phyloP scores from a whole-genome alignment of 2,329 filamentous ascomycete genomes.

The Xylariaceae sp. region DNA sequence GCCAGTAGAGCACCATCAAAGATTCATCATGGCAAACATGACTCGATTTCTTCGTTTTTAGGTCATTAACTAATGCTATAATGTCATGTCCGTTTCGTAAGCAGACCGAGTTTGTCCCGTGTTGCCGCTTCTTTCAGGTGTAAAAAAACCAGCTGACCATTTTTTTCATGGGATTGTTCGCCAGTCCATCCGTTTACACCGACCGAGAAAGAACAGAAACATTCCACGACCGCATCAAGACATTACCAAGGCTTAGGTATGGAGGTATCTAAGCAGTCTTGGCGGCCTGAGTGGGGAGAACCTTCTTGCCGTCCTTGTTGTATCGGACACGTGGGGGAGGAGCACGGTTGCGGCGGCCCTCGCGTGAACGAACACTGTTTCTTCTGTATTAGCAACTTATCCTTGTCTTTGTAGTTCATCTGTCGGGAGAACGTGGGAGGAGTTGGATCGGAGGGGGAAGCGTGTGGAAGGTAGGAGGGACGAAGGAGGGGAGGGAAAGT shows the following conservation, averaged over 20 bases:
- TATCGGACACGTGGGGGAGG: conserved; percentile 95
- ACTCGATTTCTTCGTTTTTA: conserved; percentile 27
- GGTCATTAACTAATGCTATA: conserved; percentile 33
- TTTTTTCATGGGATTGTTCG: no score
- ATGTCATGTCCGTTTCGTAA: no score
- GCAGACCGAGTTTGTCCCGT: no score
- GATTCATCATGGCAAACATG: conserved; percentile 18
- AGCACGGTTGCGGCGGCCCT: conserved; percentile 97
- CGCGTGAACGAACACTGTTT: conserved; percentile 87
- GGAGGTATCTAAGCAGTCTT: conserved; percentile 50
- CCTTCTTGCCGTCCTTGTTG: conserved; percentile 99
- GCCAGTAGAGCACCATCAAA: no score
- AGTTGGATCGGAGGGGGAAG: conserved; percentile 14
- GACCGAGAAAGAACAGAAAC: conserved; percentile 25
- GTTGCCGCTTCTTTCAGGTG: no score
- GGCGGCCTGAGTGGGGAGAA: conserved; percentile 77
- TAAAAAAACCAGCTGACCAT: no score
- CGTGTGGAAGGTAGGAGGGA: conserved; percentile 18
- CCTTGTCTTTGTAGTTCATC: conserved; percentile 2
- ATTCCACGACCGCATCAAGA: conserved; percentile 12
- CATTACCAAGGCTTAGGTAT: no score
- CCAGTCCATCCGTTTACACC: conserved; percentile 23
- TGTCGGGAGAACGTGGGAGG: background rate
- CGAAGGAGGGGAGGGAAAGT: conserved; percentile 23
- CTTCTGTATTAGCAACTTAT: conserved; percentile 39